Evolutionary conservation across 495 filamentous ascomycete species (phyloP), one percentile per base, ranked within the genome.

Genomic region (Amphirosellinia nigrospora): DNA sequence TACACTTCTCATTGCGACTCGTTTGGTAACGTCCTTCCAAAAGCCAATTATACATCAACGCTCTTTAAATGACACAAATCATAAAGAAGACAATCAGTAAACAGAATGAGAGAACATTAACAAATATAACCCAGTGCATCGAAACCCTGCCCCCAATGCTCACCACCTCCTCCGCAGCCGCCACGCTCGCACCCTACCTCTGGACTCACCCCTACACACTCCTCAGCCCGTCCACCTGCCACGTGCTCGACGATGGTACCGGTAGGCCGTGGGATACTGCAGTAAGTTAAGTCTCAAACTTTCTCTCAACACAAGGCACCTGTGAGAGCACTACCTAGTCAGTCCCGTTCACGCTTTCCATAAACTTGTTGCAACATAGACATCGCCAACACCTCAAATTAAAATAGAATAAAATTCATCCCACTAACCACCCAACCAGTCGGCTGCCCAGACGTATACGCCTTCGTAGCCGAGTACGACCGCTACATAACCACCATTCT

Each of bases 141-240:
- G 78, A 72, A 23, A 83, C 82, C 69, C 79, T 82, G 46, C 80
- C 82, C 0, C 76, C 76, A 13, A 77, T 79, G 34, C 10, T 68
- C n/a, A 45, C 73, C 36, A 77, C 76, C 34, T 46, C 67, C 1
- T 65, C 41, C 34, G 78, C 73, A 41, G 45, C 66, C 53, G 55
- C 71, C 50, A 64, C 46, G 60, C 71, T 81, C 45, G 73, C 81
- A 7, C 82, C 82, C 19, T 83, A 83, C 73, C 70, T 82, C 73
- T 83, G 82, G 82, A 81, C 80, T 16, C 80, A 82, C 50, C 82
- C 74, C 8, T 83, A 80, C 75, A 82, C 80, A 32, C 73, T 75
- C 64, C 78, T 83, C 66, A 78, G 64, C 48, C 82, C 82, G 0
- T 23, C 50, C 1, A 71, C 72, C 68, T 79, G 78, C 75, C 77